Conservation (phyloP, 1,139 yeast species). For the Scheffersomyces segobiensis region DNA sequence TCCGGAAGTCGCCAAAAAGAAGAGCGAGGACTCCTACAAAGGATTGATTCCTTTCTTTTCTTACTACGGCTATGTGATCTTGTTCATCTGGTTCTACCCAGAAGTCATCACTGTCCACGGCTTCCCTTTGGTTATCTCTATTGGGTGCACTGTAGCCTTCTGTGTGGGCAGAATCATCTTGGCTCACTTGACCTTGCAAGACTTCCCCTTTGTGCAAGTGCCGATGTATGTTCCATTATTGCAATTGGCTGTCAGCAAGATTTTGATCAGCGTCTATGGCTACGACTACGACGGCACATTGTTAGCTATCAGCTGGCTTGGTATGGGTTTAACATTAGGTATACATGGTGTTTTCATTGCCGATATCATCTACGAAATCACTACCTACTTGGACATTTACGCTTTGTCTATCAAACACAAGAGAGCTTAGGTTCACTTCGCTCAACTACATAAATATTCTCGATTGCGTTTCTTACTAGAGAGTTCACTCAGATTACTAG, state of each 20-base stretch:
- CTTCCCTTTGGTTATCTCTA: conserved; percentile 63
- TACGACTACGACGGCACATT: conserved; percentile 42
- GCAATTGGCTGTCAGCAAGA: conserved; percentile 49
- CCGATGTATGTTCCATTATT: conserved; percentile 67
- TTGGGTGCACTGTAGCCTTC: conserved; percentile 79
- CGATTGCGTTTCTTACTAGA: background rate
- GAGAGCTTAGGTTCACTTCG: conserved; percentile 35
- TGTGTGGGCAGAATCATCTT: conserved; percentile 87
- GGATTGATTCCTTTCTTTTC: conserved; percentile 73
- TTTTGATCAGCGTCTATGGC: conserved; percentile 39
- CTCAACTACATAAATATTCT: background rate
- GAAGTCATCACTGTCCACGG: conserved; percentile 49
- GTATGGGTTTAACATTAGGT: conserved; percentile 75
- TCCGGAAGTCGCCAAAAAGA: conserved; percentile 20
- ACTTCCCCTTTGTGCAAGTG: conserved; percentile 70
- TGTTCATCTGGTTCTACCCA: conserved; percentile 49
- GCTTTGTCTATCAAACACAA: conserved; percentile 85
- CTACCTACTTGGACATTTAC: conserved; percentile 79
- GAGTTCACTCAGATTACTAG: conserved; percentile 7
- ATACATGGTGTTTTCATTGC: conserved; percentile 76
- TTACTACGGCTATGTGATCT: conserved; percentile 58
- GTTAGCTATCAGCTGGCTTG: conserved; percentile 60
- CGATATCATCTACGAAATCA: conserved; percentile 82
- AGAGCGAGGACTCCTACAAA: conserved; percentile 47
- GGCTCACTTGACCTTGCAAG: conserved; percentile 80